Conservation (phyloP, 805 yeast species). For the Wickerhamiella hasegawae region DNA sequence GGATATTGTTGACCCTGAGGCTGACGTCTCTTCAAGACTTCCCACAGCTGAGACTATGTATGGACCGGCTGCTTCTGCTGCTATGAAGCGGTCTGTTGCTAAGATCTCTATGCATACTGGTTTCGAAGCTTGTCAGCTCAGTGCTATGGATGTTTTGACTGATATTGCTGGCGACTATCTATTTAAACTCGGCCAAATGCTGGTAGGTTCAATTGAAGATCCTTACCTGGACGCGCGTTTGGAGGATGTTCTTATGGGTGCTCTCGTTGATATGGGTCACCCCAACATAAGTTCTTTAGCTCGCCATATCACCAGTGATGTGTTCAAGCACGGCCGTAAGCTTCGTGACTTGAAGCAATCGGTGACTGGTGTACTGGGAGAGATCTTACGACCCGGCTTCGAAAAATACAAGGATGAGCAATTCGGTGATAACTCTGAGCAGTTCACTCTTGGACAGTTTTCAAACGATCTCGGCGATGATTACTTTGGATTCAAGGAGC, state of each 20-base stretch:
- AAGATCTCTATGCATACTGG: slow-evolving; percentile 85
- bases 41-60: slow-evolving; percentile 48
- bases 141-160: slow-evolving; percentile 63
- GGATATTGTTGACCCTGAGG: slow-evolving; percentile 44
- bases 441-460: slow-evolving; percentile 87
- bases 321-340: slow-evolving; percentile 51
- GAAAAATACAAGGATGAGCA: slow-evolving; percentile 41
- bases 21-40: slow-evolving; percentile 71
- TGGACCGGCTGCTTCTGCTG: slow-evolving; percentile 44
- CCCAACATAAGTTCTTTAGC: slow-evolving; percentile 51
- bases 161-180: slow-evolving; percentile 73
- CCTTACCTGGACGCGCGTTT: slow-evolving; percentile 17
- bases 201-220: slow-evolving; percentile 60
- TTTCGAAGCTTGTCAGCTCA: slow-evolving; percentile 66
- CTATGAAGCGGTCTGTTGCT: slow-evolving; percentile 53
- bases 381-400: slow-evolving; percentile 56
- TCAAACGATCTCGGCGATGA: slow-evolving; percentile 91
- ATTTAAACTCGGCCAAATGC: slow-evolving; percentile 52
- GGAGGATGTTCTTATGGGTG: slow-evolving; percentile 38
- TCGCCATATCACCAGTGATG: slow-evolving; percentile 55
- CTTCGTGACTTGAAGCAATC: slow-evolving; percentile 52
- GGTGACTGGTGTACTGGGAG: slow-evolving; percentile 57
- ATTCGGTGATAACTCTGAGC: slow-evolving; percentile 83
- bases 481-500: slow-evolving; percentile 89
- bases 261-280: slow-evolving; percentile 76